A percentile compares a stretch with the other conserved stretches of the same genome.
Conservation (phyloP, 2,329 filamentous ascomycete genomes). For the Trichoderma afroharzianum region DNA sequence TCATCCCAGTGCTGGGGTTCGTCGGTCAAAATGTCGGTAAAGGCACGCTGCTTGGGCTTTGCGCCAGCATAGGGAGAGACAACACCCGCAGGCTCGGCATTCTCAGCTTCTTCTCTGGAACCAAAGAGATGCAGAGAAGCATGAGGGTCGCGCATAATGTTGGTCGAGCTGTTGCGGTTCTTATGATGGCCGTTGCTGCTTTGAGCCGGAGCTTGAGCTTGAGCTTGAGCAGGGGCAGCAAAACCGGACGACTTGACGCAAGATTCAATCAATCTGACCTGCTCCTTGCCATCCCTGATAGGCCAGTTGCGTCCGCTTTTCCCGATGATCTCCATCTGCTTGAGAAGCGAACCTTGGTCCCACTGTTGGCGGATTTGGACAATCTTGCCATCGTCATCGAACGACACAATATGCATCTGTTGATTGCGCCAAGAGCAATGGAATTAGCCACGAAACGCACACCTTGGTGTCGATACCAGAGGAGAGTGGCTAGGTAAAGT, state of each 20-base stretch:
- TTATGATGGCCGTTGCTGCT: slow-evolving; percentile 29
- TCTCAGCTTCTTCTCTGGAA: slow-evolving; percentile 60
- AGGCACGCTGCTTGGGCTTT: slow-evolving; percentile 62
- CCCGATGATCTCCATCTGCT: slow-evolving; percentile 91
- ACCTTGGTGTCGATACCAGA: too few relatives aligned
- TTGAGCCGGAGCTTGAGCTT: slow-evolving; percentile 34
- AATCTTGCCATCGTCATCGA: slow-evolving; percentile 75
- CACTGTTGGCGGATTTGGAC: slow-evolving; percentile 83
- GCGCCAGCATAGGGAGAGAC: slow-evolving; percentile 60
- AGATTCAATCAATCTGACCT: slow-evolving; percentile 69
- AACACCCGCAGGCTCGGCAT: slow-evolving; percentile 42
- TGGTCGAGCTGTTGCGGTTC: slow-evolving; percentile 51
- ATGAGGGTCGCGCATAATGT: slow-evolving; percentile 60
- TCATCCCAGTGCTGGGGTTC: slow-evolving; percentile 46
- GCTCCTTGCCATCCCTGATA: slow-evolving; percentile 81
- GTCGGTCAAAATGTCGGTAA: slow-evolving; percentile 68
- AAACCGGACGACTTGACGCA: slow-evolving; percentile 51
- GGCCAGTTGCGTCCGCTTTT: slow-evolving; percentile 91
- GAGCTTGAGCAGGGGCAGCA: slow-evolving; percentile 27
- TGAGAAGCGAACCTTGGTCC: slow-evolving; percentile 92
- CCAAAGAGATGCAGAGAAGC: slow-evolving; percentile 73
- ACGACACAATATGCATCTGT: slow-evolving; percentile 83
- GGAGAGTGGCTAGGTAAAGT: not conserved
- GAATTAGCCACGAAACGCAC: slow-evolving; percentile 15
- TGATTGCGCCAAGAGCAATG: not conserved